Conservation (phyloP, 192 early-diverging fungal species). For the Mortierella alpina region DNA sequence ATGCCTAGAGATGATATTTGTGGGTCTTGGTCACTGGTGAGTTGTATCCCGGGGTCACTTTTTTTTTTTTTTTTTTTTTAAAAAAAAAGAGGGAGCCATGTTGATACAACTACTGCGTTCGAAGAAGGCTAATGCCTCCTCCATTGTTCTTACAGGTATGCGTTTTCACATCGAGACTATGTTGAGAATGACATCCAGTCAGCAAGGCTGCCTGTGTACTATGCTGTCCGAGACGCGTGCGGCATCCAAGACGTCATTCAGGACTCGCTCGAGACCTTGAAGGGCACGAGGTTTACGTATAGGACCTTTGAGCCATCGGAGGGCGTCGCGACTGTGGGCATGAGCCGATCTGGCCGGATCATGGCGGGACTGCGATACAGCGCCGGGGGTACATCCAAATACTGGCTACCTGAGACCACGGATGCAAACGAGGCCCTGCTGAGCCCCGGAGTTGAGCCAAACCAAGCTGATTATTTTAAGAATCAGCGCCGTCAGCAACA, state of each 20-base stretch:
- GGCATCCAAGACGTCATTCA: conserved; percentile 87
- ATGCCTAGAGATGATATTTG: conserved; percentile 88
- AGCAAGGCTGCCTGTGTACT: conserved; percentile 79
- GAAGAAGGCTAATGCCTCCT: conserved; percentile 55
- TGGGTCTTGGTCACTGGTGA: conserved; percentile 81
- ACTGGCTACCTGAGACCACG: conserved; percentile 56
- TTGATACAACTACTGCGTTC: conserved; percentile 31
- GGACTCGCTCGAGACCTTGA: conserved; percentile 81
- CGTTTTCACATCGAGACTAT: conserved; percentile 86
- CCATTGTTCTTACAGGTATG: conserved; percentile 42
- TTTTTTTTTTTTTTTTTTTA: background rate
- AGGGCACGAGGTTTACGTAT: conserved; percentile 84
- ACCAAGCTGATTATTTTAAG: background rate
- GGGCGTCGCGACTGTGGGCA: conserved; percentile 65
- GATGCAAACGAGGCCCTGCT: background rate
- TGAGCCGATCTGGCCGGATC: conserved; percentile 63
- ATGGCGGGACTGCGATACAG: conserved; percentile 65
- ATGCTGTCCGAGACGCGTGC: conserved; percentile 83
- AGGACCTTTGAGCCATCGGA: conserved; percentile 78
- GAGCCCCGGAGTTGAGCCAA: background rate
- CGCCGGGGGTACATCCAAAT: conserved; percentile 61
- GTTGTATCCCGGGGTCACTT: conserved; percentile 31
- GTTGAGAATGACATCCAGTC: conserved; percentile 70
- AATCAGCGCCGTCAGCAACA: background rate
- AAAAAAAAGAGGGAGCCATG: no score